Evolutionary conservation across 1,139 yeast genomes (phyloP), one percentile per base, ranked within the genome.

Genomic region (Yamadazyma kanchanaburiensis): DNA sequence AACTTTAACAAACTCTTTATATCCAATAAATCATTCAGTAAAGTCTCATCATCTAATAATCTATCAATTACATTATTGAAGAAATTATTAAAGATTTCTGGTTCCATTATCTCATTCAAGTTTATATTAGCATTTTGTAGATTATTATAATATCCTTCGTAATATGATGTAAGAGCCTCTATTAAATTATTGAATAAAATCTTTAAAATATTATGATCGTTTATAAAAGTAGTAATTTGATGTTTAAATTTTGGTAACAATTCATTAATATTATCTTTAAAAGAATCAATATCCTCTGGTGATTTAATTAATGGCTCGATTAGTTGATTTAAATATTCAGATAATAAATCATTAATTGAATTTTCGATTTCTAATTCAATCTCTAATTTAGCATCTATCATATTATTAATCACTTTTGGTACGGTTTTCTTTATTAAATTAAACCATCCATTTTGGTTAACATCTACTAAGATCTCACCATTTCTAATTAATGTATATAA

Each of bases 341-440:
- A 55, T 14, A 74, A 61, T 32, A 86, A 78, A 15, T 72, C 77
- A 38, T 80, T 82, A 13, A 87, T 85, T 2, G 80, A 66, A 39
- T 75, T 77, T 41, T 89, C 72, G 40, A 89, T 65, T 43, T 83
- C 89, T 12, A 77, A 65, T 43, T 83, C 85, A 22, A 88, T 64
- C 52, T 88, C 96, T 27, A 58, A 68, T 42, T 86, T 77, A 14
- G 95, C 94, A 55, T 89, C 96, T 28, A 81, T 74, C 86, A 82
- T 83, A 51, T 85, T 82, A 46, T 79, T 81, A 9, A 85, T 82
- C n/a, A 87, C 86, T 40, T 75, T 78, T 0, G 96, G 96, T 3
- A 81, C 85, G 1, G 87, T 70, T 22, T 79, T 85, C 37, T 74
- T 66, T 4, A 86, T 83, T 29, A 81, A 53, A 39, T 74, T 78